A percentile compares a stretch with the other conserved stretches of the same genome.
phyloP scores from a whole-genome alignment of 2,329 filamentous ascomycete species.

The Penicillium polonicum region DNA sequence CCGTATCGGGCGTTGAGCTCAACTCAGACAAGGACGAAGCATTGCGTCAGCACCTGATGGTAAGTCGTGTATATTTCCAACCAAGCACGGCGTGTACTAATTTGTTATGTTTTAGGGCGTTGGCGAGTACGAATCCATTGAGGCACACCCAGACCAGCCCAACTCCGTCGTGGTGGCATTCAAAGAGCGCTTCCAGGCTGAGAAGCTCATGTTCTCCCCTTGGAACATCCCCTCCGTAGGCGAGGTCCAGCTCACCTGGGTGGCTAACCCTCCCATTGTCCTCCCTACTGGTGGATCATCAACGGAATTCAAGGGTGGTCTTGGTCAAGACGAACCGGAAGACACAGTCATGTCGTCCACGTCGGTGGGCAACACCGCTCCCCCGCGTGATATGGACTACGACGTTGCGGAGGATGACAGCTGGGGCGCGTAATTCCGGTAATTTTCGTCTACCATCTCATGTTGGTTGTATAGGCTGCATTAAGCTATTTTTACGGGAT shows the following conservation, averaged over 20 bases:
- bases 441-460: neutral
- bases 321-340: constrained; percentile 27
- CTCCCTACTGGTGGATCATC: constrained; percentile 14
- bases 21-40: constrained; percentile 55
- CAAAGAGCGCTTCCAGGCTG: constrained; percentile 53
- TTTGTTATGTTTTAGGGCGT: constrained; percentile 37
- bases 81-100: neutral
- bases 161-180: constrained; percentile 46
- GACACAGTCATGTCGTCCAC: constrained; percentile 35
- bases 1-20: constrained; percentile 50
- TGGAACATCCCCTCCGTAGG: constrained; percentile 53
- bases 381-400: constrained; percentile 46
- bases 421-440: constrained; percentile 34
- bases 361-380: constrained; percentile 10
- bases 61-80: constrained; percentile 25
- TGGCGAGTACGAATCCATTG: constrained; percentile 49
- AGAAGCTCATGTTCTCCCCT: constrained; percentile 53
- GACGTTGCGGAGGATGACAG: constrained; percentile 53
- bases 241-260: constrained; percentile 56
- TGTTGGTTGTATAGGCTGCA: constrained; percentile 7
- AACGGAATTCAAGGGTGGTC: constrained; percentile 25
- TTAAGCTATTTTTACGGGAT: neutral
- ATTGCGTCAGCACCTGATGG: constrained; percentile 56
- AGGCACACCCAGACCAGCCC: constrained; percentile 41
- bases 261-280: constrained; percentile 40